Percentiles rank a stretch among this genome's conserved stretches.
These are phyloP conservation scores for Nitzschia palea DNA, from an alignment of 108 stramenopile genomes.

Conservation along the genomic window DNA sequence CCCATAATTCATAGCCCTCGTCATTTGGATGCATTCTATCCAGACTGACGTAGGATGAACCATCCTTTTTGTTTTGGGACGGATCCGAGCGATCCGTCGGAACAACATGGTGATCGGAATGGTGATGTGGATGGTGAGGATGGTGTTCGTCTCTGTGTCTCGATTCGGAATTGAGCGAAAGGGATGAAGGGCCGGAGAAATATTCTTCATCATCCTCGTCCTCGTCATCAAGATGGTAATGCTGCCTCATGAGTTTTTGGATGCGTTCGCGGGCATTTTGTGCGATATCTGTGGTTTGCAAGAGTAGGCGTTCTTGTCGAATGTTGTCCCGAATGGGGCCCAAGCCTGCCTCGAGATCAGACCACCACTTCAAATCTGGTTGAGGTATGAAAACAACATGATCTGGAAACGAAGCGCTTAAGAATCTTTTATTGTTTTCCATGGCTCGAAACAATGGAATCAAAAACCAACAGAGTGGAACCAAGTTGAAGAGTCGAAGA, in stretches of 20 bases:
- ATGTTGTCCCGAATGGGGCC: slow-evolving; percentile 36
- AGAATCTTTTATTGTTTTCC: slow-evolving; percentile 52
- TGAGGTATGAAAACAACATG: slow-evolving; percentile 57
- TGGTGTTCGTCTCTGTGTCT: not conserved
- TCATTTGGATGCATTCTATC: slow-evolving; percentile 71
- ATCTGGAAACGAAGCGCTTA: slow-evolving; percentile 49
- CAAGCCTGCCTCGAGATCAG: slow-evolving; percentile 36
- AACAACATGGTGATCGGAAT: slow-evolving; percentile 5
- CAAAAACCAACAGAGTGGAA: slow-evolving; percentile 62
- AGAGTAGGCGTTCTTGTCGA: slow-evolving; percentile 35
- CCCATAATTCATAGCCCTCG: slow-evolving; percentile 71
- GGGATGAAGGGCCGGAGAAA: not conserved
- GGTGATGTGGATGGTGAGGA: not conserved
- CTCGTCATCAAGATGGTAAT: slow-evolving; percentile 17
- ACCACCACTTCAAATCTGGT: slow-evolving; percentile 35
- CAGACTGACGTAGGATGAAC: slow-evolving; percentile 27
- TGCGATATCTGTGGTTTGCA: slow-evolving; percentile 46
- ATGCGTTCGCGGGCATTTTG: slow-evolving; percentile 34
- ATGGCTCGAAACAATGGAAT: slow-evolving; percentile 44
- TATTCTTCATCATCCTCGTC: slow-evolving; percentile 25
- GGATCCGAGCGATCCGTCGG: not conserved
- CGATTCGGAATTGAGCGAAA: not conserved
- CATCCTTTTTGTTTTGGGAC: not conserved
- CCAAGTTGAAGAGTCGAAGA: slow-evolving; percentile 39
- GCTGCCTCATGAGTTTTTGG: slow-evolving; percentile 49